phyloP scores from a whole-genome alignment of 1,284 basidiomycete species.

The Papiliotrema fonsecae region DNA sequence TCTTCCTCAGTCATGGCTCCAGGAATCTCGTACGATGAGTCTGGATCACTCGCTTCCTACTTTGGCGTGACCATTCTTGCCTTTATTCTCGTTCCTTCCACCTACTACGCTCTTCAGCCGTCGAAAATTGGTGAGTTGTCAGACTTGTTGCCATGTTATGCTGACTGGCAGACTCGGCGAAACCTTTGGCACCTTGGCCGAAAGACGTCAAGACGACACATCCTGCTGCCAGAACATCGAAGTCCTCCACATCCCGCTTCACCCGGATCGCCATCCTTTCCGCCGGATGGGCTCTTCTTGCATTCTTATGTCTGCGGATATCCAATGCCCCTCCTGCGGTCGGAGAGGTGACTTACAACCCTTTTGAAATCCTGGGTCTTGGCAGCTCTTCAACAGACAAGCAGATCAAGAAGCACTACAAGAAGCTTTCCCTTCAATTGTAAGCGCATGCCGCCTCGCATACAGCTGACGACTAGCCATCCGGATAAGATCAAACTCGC shows the following conservation, averaged over 20 bases:
- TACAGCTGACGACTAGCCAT: conserved; percentile 58
- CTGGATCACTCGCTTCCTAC: conserved; percentile 81
- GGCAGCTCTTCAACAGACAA: conserved; percentile 67
- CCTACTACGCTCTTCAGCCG: conserved; percentile 53
- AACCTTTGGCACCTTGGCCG: conserved; percentile 33
- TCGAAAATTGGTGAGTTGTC: conserved; percentile 19
- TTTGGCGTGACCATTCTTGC: conserved; percentile 81
- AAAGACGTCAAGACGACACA: conserved; percentile 7
- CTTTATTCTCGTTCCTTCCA: conserved; percentile 70
- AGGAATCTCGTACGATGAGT: conserved; percentile 68
- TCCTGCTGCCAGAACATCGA: conserved; percentile 1
- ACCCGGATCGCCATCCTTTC: conserved; percentile 58
- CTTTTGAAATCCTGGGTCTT: conserved; percentile 90
- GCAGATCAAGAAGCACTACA: conserved; percentile 94
- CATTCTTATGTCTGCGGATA: conserved; percentile 63
- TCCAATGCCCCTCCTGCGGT: conserved; percentile 53
- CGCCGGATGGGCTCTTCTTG: conserved; percentile 71
- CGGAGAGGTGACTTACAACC: conserved; percentile 79
- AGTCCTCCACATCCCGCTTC: background rate
- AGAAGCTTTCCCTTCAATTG: conserved; percentile 86
- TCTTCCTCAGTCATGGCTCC: no score
- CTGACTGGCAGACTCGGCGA: conserved; percentile 44
- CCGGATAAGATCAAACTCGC: conserved; percentile 91
- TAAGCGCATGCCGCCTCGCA: conserved; percentile 48
- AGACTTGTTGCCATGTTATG: conserved; percentile 46